Evolutionary conservation across 2,329 filamentous ascomycete genomes (phyloP).

Genomic region (Colletotrichum godetiae): DNA sequence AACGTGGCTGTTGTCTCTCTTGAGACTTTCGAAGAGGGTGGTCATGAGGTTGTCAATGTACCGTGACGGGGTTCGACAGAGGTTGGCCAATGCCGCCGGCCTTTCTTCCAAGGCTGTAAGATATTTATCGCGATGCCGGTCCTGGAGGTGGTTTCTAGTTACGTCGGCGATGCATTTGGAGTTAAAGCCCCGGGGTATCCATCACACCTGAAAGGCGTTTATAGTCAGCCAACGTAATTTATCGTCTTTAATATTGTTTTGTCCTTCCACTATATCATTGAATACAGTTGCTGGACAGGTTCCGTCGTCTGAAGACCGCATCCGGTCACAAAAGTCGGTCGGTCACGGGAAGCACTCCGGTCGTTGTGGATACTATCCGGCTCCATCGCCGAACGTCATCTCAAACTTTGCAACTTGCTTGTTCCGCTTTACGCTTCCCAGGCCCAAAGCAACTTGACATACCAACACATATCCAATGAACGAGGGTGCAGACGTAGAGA

Average conservation of each 20-base stretch:
- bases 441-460: neutral
- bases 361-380: neutral
- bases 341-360: neutral
- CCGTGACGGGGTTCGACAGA: no score
- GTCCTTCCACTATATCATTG: neutral
- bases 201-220: no score
- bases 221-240: no score
- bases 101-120: no score
- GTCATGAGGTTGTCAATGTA: constrained; percentile 26
- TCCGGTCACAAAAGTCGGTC: neutral
- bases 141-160: no score
- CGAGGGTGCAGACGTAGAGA: neutral
- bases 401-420: neutral
- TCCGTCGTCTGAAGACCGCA: neutral
- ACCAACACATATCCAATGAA: neutral
- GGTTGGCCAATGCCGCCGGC: no score
- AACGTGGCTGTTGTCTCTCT: constrained; percentile 41
- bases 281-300: neutral
- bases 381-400: neutral
- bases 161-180: no score
- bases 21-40: constrained; percentile 43
- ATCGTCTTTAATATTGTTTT: no score
- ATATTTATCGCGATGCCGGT: no score
- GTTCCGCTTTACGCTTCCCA: neutral
- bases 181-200: no score